Evolutionary conservation across 1,284 basidiomycete genomes (phyloP).

Genomic region (Apiotrichum montevideense): DNA sequence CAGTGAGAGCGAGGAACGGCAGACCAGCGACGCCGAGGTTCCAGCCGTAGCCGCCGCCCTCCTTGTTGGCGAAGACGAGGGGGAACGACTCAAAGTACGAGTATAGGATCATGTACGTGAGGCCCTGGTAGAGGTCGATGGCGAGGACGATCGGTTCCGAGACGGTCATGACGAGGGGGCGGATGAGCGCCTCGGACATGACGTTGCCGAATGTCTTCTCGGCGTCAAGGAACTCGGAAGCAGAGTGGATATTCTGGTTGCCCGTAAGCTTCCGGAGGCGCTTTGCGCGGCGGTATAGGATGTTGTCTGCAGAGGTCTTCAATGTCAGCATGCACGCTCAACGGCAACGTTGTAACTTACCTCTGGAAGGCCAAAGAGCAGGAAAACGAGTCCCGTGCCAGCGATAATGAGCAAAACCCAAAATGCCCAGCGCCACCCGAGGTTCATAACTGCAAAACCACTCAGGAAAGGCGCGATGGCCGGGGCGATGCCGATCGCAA

Average conservation of each 20-base stretch:
- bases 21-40: constrained; percentile 31
- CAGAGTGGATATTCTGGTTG: constrained; percentile 42
- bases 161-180: constrained; percentile 38
- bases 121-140: constrained; percentile 33
- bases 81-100: constrained; percentile 32
- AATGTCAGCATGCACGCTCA: no score
- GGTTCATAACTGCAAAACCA: constrained; percentile 30
- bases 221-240: constrained; percentile 28
- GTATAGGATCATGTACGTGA: constrained; percentile 37
- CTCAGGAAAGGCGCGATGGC: constrained; percentile 54
- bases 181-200: constrained; percentile 33
- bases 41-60: constrained; percentile 33
- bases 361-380: constrained; percentile 59
- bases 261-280: constrained; percentile 49
- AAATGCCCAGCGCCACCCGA: constrained; percentile 46
- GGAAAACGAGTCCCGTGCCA: constrained; percentile 46
- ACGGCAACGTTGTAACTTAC: not conserved
- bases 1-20: constrained; percentile 41
- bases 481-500: constrained; percentile 24
- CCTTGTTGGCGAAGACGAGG: constrained; percentile 9
- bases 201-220: constrained; percentile 25
- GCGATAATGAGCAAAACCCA: constrained; percentile 38
- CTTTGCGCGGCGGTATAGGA: constrained; percentile 58
- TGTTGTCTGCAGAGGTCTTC: constrained; percentile 56
- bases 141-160: constrained; percentile 40